Conservation (phyloP, 2,329 filamentous ascomycete species). For the Gremmenia infestans region DNA sequence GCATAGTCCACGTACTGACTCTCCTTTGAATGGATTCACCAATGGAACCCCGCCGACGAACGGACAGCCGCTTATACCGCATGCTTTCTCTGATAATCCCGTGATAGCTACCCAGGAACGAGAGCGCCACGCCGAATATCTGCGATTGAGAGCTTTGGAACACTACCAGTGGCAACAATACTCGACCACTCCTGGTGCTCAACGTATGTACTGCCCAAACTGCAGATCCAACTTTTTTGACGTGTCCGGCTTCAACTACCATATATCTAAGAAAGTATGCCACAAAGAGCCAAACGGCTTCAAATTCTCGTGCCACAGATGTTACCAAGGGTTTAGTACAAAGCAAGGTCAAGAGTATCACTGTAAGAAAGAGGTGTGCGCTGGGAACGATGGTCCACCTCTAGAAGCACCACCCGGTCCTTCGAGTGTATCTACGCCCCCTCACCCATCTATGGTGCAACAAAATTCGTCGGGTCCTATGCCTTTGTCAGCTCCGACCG, state of each 20-base stretch:
- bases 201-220: neutral
- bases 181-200: neutral
- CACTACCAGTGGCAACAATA: neutral
- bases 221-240: slow-evolving; percentile 2
- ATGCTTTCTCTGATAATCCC: neutral
- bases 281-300: slow-evolving; percentile 12
- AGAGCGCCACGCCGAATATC: neutral
- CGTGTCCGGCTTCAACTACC: slow-evolving; percentile 10
- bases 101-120: slow-evolving; percentile 10
- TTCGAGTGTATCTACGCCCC: neutral
- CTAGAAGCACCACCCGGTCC: neutral
- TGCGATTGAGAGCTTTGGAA: neutral
- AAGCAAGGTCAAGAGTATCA: slow-evolving; percentile 22
- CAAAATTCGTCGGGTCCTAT: neutral
- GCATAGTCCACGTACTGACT: neutral
- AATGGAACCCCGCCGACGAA: neutral
- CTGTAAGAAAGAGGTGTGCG: slow-evolving; percentile 6
- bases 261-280: slow-evolving; percentile 15
- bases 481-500: neutral
- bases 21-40: no score
- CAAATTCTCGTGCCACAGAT: slow-evolving; percentile 17
- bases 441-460: neutral
- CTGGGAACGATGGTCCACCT: slow-evolving; percentile 1
- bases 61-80: neutral
- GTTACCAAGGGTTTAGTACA: slow-evolving; percentile 19